phyloP scores from a whole-genome alignment of 441 rosid genomes.

The Eruca vesicaria region DNA sequence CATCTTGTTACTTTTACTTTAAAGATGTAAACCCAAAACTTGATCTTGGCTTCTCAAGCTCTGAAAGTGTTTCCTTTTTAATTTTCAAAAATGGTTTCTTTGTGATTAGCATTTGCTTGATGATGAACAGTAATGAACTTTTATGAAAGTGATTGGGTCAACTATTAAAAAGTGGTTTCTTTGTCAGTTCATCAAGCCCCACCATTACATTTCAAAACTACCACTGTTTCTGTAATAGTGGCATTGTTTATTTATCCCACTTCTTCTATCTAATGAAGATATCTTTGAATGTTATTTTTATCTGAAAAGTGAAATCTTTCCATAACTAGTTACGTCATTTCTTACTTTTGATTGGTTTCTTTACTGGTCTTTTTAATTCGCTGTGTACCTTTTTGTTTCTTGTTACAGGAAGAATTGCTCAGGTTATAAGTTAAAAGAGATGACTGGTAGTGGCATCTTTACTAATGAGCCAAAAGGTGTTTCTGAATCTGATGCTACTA shows the following conservation, averaged over 20 bases:
- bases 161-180: not conserved
- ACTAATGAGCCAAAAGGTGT: constrained; percentile 27
- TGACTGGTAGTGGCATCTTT: constrained; percentile 68
- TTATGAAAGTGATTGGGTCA: constrained; percentile 34
- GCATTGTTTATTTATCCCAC: not conserved
- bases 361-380: not conserved
- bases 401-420: constrained; percentile 67
- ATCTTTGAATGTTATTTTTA: not conserved
- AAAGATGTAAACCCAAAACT: not conserved
- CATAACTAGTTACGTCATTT: not conserved
- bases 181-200: constrained; percentile 29
- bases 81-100: not conserved
- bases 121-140: not conserved
- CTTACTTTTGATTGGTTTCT: not conserved
- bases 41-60: not conserved
- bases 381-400: not conserved
- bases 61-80: constrained; percentile 2
- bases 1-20: not conserved
- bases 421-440: constrained; percentile 67
- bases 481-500: constrained; percentile 32
- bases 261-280: not conserved
- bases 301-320: not conserved
- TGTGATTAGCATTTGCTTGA: not conserved
- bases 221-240: constrained; percentile 16
- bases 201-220: constrained; percentile 24